Conservation (phyloP, 148 eudicot species). For the Polygonum aviculare region DNA sequence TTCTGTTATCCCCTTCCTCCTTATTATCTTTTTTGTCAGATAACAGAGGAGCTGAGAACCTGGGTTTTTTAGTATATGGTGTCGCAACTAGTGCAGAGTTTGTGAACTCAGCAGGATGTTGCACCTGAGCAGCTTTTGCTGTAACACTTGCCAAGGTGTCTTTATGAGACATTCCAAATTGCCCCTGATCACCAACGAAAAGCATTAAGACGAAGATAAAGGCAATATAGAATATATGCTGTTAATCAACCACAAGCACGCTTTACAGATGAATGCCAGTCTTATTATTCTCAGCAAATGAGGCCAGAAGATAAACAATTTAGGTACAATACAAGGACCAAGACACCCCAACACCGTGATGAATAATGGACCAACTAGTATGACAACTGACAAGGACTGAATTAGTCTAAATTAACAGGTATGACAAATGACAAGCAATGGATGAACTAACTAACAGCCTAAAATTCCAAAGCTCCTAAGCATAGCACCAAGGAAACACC, state of each 20-base stretch:
- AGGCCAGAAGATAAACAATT: neutral
- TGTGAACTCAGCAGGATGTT: slow-evolving; percentile 8
- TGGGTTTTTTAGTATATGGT: neutral
- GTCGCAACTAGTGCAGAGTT: neutral
- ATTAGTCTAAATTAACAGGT: neutral
- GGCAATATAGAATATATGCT: neutral
- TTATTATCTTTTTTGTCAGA: slow-evolving; percentile 8
- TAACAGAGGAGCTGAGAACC: neutral
- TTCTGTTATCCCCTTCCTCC: slow-evolving; percentile 17
- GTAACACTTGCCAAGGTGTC: slow-evolving; percentile 33
- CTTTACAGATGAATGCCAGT: neutral
- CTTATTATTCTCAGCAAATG: neutral
- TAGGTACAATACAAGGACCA: neutral
- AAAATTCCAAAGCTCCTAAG: neutral
- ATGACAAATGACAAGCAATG: neutral
- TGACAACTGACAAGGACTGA: neutral
- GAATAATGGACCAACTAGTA: neutral
- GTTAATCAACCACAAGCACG: neutral
- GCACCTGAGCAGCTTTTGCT: slow-evolving; percentile 34
- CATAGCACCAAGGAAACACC: neutral
- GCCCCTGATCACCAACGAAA: slow-evolving; percentile 28
- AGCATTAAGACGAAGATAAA: neutral
- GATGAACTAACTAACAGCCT: neutral
- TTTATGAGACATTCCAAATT: slow-evolving; percentile 32
- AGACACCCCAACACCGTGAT: neutral